Evolutionary conservation across 2,329 filamentous ascomycete species (phyloP), one percentile per base, ranked within the genome.

Genomic region (Rachicladosporium sp.): DNA sequence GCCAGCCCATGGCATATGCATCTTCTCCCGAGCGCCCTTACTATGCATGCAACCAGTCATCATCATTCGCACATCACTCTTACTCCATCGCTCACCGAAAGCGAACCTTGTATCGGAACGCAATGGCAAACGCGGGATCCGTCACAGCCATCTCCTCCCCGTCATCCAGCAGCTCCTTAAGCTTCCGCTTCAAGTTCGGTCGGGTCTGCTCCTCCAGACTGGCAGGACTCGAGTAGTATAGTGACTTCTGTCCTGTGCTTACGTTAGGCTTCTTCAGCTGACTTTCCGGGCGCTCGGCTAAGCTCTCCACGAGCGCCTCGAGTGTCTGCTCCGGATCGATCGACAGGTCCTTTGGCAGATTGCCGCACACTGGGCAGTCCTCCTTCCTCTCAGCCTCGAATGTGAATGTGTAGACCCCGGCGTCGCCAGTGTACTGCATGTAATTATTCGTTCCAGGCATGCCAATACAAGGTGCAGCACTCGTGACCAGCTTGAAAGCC

Each of bases 341-440:
- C 2, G 73, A 65, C 10, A 96, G 69, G 19, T 81, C 80, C 38
- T 85, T 81, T 4, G 91, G 78, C 42, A 85, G 65, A 39, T 85
- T 82, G 11, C 89, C 88, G 56, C 91, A 98, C 5, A 96, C 91
- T 2, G 91, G 87, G 49, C 91, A 98, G 61, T 96, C 91, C 10
- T 81, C 74, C 61, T 95, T 96, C 67, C 83, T 85, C 64, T 95
- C 82, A 54, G 94, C 87, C 54, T 87, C 80, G 60, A 96, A 98
- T 0, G 91, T 98, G 62, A 94, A 95, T 0, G 91, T 98, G 67
- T 98, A 98, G 49, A 98, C 82, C 49, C 82, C 75, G 55, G 93
- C 89, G 55, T 96, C 88, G 35, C 93, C 91, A 9, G 86, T 94
- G 62, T 98, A 98, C 84, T 95, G 94, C 88, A 96, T 96, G 66